These are phyloP conservation scores for Sarocladium strictum DNA, from an alignment of 2,329 filamentous ascomycete genomes.

Conservation along the genomic window DNA sequence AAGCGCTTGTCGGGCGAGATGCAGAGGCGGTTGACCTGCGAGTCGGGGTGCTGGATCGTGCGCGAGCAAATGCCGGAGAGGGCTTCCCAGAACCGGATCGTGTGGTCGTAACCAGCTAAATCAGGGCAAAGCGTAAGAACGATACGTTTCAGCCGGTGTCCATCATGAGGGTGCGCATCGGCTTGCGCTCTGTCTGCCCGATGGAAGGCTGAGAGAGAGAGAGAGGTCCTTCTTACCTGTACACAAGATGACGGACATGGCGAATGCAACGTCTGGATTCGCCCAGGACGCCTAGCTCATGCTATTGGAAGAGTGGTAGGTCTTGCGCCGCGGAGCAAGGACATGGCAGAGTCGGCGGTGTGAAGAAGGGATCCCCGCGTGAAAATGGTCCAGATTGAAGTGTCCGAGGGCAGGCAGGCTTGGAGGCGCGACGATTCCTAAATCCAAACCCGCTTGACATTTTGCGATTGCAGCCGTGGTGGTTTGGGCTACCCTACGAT, in stretches of 20 bases:
- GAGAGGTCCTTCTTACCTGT: constrained; percentile 41
- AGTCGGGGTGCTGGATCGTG: constrained; percentile 96
- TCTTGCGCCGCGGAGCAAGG: background rate
- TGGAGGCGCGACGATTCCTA: background rate
- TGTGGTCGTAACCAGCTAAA: constrained; percentile 57
- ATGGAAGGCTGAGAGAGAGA: background rate
- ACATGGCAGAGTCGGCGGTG: background rate
- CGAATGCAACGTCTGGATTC: constrained; percentile 12
- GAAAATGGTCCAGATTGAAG: background rate
- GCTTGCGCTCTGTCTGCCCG: too few relatives aligned
- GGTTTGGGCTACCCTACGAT: background rate
- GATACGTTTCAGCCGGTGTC: too few relatives aligned
- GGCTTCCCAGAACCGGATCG: constrained; percentile 87
- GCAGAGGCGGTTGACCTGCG: constrained; percentile 95
- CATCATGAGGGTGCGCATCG: background rate
- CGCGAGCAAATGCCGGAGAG: constrained; percentile 96
- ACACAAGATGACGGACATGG: constrained; percentile 58
- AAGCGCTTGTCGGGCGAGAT: constrained; percentile 98
- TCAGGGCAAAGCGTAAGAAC: too few relatives aligned
- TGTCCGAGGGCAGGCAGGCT: background rate
- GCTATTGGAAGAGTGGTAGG: background rate
- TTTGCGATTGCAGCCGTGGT: background rate
- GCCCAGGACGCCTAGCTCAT: constrained; percentile 9
- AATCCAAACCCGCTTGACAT: background rate
- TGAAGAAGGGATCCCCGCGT: background rate